phyloP scores from a whole-genome alignment of 345 rosid genomes.

The Gossypium arboreum region DNA sequence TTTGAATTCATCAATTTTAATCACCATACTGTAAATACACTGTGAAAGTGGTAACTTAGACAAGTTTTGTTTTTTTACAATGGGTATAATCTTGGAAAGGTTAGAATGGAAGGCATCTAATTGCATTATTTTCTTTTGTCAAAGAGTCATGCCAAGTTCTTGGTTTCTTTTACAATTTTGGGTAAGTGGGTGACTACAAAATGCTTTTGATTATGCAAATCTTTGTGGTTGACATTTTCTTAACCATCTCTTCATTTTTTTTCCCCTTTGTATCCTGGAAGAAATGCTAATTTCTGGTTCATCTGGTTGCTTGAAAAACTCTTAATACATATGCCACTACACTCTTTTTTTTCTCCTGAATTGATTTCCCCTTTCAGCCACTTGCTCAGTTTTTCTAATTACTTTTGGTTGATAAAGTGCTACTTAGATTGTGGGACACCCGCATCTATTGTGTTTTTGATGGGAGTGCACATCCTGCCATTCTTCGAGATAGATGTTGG shows the following conservation, averaged over 20 bases:
- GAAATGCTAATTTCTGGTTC: not conserved
- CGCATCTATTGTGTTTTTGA: slow-evolving; percentile 66
- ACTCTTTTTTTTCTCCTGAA: not conserved
- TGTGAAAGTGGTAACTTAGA: slow-evolving; percentile 78
- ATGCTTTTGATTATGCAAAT: slow-evolving; percentile 5
- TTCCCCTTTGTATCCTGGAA: not conserved
- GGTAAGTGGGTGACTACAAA: slow-evolving; percentile 46
- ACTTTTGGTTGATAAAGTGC: slow-evolving; percentile 94
- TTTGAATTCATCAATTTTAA: no score
- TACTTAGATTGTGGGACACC: slow-evolving; percentile 89
- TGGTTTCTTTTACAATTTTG: slow-evolving; percentile 97
- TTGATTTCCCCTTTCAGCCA: not conserved
- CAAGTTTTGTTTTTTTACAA: not conserved
- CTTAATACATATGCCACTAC: not conserved
- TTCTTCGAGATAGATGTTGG: slow-evolving; percentile 89
- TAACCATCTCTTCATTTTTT: not conserved
- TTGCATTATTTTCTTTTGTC: slow-evolving; percentile 15
- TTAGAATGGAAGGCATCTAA: not conserved
- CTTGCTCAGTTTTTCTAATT: slow-evolving; percentile 26
- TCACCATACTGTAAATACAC: slow-evolving; percentile 2
- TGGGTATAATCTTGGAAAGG: not conserved
- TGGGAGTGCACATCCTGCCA: slow-evolving; percentile 38
- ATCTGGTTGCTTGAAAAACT: not conserved
- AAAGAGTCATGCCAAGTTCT: slow-evolving; percentile 95
- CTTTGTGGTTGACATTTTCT: slow-evolving; percentile 3